Evolutionary conservation across 805 yeast genomes (phyloP).

Genomic region (Crinitomyces ghanaensis): DNA sequence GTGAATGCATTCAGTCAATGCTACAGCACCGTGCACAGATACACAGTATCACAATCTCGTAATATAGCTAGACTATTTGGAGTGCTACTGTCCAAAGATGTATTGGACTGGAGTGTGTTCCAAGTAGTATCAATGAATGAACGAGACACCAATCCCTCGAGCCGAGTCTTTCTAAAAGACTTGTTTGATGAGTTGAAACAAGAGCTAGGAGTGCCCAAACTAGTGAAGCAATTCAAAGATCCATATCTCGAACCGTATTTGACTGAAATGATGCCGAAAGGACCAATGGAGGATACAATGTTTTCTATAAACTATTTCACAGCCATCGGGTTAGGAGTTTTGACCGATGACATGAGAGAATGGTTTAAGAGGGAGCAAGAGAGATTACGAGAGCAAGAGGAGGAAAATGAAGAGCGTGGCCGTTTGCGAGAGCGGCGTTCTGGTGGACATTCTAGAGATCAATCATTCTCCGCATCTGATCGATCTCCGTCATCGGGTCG

Average conservation of each 20-base stretch:
- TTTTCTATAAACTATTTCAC: constrained; percentile 87
- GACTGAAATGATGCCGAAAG: constrained; percentile 53
- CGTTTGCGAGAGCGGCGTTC: no score
- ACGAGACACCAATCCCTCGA: constrained; percentile 62
- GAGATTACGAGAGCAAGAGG: constrained; percentile 11
- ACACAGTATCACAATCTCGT: constrained; percentile 61
- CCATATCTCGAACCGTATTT: constrained; percentile 38
- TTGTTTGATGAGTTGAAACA: constrained; percentile 68
- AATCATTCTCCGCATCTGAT: no score
- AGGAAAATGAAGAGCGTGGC: constrained; percentile 1
- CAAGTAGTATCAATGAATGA: constrained; percentile 51
- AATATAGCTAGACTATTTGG: constrained; percentile 83
- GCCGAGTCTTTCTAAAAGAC: constrained; percentile 67
- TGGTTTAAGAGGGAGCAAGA: constrained; percentile 22
- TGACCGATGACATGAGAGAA: constrained; percentile 75
- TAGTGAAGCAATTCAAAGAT: constrained; percentile 42
- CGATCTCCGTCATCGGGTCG: constrained; percentile 2
- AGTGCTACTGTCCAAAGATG: constrained; percentile 61
- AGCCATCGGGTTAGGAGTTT: constrained; percentile 75
- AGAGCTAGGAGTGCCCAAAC: constrained; percentile 51
- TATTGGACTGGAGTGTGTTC: constrained; percentile 52
- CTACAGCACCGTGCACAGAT: constrained; percentile 50
- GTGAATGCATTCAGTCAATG: constrained; percentile 40
- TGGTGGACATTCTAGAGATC: no score
- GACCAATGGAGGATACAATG: constrained; percentile 27